Percentiles rank a stretch among this genome's conserved stretches.
Conservation (phyloP, 352 stramenopile genomes). For the Phytophthora citrophthora region DNA sequence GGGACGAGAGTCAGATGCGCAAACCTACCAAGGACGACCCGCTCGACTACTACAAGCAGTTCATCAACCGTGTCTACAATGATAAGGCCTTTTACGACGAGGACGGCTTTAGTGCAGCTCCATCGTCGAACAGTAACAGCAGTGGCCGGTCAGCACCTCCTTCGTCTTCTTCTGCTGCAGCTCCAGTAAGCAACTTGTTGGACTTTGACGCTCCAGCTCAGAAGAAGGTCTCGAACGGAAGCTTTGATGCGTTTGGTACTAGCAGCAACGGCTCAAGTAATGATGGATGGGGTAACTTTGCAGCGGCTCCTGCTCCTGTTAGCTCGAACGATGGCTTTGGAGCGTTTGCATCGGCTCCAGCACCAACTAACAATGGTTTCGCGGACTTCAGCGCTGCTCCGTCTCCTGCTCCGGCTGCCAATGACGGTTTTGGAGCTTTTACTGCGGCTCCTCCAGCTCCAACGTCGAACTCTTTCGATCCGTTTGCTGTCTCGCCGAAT, state of each 20-base stretch:
- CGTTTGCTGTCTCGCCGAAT: constrained; percentile 31
- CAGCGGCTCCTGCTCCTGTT: constrained; percentile 21
- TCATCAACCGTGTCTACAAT: constrained; percentile 88
- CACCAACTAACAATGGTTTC: constrained; percentile 40
- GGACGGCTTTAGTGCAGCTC: constrained; percentile 13
- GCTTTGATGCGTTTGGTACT: constrained; percentile 54
- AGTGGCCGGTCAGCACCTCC: not conserved
- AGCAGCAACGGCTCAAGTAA: constrained; percentile 13
- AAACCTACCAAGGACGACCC: constrained; percentile 78
- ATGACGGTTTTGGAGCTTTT: constrained; percentile 47
- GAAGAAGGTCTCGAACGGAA: constrained; percentile 21
- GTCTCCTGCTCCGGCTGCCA: constrained; percentile 14
- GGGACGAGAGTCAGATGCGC: constrained; percentile 73
- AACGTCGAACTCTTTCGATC: constrained; percentile 40
- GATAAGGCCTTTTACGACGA: constrained; percentile 81
- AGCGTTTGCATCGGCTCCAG: constrained; percentile 39
- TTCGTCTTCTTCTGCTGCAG: not conserved
- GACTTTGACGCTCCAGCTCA: constrained; percentile 55
- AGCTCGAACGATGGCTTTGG: constrained; percentile 48
- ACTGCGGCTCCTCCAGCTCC: constrained; percentile 21
- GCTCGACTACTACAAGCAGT: constrained; percentile 88
- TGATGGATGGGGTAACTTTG: constrained; percentile 45
- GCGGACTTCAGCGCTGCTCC: constrained; percentile 44
- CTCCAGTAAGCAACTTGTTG: constrained; percentile 51
- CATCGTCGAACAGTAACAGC: constrained; percentile 10